These are phyloP conservation scores for Yamadazyma sp. DNA, from an alignment of 805 yeast species.

Conservation along the genomic window DNA sequence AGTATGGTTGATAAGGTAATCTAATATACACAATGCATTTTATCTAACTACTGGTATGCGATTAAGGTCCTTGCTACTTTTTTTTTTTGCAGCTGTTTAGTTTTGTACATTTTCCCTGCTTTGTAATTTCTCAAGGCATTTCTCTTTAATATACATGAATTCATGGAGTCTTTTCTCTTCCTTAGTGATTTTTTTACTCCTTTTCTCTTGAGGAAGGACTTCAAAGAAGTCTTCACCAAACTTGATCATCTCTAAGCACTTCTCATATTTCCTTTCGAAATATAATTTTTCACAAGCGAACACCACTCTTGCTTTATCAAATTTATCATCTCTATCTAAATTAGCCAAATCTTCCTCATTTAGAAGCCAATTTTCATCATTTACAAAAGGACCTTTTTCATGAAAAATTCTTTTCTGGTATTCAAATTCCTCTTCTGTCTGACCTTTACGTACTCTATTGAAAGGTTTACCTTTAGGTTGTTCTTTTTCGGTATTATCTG, in stretches of 20 bases:
- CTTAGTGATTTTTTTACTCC: conserved; percentile 27
- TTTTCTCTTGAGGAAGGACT: conserved; percentile 17
- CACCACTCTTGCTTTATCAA: conserved; percentile 52
- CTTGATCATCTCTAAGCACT: conserved; percentile 48
- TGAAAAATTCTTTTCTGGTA: conserved; percentile 51
- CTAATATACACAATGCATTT: too few species aligned
- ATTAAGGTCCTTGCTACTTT: too few species aligned
- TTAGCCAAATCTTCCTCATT: conserved; percentile 22
- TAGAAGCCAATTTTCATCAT: conserved; percentile 44
- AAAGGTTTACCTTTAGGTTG: conserved; percentile 1
- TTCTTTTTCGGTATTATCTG: neutral
- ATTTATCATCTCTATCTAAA: conserved; percentile 38
- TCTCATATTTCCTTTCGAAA: conserved; percentile 48
- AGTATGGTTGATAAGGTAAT: conserved; percentile 31
- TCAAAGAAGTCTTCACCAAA: conserved; percentile 32
- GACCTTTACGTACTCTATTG: conserved; percentile 52
- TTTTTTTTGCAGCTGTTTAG: too few species aligned
- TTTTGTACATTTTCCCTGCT: too few species aligned
- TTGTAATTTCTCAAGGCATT: conserved; percentile 29
- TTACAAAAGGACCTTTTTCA: conserved; percentile 55
- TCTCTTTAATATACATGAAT: conserved; percentile 40
- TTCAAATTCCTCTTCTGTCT: conserved; percentile 60
- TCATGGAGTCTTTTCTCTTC: conserved; percentile 52
- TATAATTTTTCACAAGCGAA: conserved; percentile 65
- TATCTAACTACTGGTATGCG: too few species aligned